phyloP scores from a whole-genome alignment of 192 early-diverging fungal species.

The Endogone sp. region DNA sequence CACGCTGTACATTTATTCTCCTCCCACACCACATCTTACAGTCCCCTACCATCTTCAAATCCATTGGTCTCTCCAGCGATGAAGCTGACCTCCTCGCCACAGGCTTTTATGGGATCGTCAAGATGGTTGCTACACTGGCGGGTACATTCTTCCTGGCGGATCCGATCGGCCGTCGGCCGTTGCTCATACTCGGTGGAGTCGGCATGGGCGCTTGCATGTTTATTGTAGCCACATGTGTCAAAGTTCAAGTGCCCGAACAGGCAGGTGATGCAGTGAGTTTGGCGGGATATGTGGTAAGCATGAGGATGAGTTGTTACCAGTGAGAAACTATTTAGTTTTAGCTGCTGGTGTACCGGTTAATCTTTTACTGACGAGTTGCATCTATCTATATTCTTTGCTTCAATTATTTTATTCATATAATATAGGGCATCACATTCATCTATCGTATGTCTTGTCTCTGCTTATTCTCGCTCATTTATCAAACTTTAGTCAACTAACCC shows the following conservation, averaged over 20 bases:
- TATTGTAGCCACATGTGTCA: slow-evolving; percentile 8
- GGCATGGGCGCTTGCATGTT: slow-evolving; percentile 22
- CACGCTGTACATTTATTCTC: slow-evolving; percentile 23
- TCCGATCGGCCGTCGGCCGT: slow-evolving; percentile 57
- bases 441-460: slow-evolving; percentile 9
- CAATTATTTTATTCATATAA: no score
- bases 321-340: background rate
- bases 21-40: background rate
- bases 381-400: background rate
- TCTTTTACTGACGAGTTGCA: background rate
- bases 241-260: slow-evolving; percentile 13
- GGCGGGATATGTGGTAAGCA: background rate
- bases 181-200: slow-evolving; percentile 47
- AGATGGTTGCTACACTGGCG: slow-evolving; percentile 22
- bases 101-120: slow-evolving; percentile 33
- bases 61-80: slow-evolving; percentile 17
- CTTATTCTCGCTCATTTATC: slow-evolving; percentile 20
- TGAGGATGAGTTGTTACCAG: slow-evolving; percentile 1
- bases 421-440: background rate
- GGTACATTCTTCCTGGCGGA: slow-evolving; percentile 59
- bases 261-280: slow-evolving; percentile 12
- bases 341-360: background rate
- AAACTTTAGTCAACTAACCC: background rate
- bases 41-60: slow-evolving; percentile 20
- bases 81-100: slow-evolving; percentile 27